A percentile compares a stretch with the other conserved stretches of the same genome.
These are phyloP conservation scores for Claviceps africana DNA, from an alignment of 2,329 filamentous ascomycete genomes.

Conservation along the genomic window DNA sequence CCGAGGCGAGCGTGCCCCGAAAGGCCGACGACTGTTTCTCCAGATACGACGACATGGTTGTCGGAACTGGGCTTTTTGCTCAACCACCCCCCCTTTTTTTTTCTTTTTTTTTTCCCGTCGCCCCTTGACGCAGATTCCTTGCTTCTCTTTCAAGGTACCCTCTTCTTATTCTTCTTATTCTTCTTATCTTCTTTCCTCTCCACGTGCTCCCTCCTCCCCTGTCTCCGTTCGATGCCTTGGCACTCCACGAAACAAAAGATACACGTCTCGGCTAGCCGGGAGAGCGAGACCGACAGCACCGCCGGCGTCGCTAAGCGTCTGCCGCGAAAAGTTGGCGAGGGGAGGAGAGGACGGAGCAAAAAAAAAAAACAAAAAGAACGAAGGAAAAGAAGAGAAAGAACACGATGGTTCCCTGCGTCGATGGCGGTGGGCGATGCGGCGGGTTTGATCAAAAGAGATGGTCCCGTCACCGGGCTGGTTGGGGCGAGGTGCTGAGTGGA, in stretches of 20 bases:
- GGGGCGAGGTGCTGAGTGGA: neutral
- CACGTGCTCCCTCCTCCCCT: neutral
- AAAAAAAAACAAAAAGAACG: no score
- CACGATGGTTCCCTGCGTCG: neutral
- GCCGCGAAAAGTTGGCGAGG: neutral
- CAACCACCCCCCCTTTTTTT: no score
- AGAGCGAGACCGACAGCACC: neutral
- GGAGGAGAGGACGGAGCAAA: neutral
- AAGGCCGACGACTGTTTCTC: constrained; percentile 52
- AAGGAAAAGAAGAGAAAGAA: neutral
- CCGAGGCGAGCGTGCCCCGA: constrained; percentile 46
- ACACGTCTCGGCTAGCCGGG: neutral
- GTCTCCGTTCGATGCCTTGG: neutral
- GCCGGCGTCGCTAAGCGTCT: neutral
- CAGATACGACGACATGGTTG: constrained; percentile 46
- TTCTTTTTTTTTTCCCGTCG: no score
- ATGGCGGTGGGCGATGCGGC: neutral
- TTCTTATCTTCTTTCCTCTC: neutral
- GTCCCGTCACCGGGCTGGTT: neutral
- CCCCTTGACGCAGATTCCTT: no score
- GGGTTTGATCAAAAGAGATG: neutral
- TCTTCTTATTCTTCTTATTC: neutral
- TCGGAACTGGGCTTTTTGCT: neutral
- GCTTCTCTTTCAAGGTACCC: no score
- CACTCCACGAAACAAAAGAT: neutral